Evolutionary conservation across 306 rosid species (phyloP).

Genomic region (Vigna hirtella): DNA sequence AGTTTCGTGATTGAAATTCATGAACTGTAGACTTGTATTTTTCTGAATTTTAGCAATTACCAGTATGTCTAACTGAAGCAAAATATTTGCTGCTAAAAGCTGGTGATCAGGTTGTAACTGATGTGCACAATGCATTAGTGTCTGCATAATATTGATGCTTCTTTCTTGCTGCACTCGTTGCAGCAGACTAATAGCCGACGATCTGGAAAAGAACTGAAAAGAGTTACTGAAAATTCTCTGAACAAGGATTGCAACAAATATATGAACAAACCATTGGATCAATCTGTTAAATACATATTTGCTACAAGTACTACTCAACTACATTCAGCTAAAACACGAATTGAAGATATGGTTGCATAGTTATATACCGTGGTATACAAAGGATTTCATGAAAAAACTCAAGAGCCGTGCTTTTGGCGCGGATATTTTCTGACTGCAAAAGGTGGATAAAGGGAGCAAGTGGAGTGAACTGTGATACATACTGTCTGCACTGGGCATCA

Average conservation of each 20-base stretch:
- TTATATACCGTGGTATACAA: slow-evolving; percentile 71
- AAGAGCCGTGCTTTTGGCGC: slow-evolving; percentile 64
- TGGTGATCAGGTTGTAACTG: slow-evolving; percentile 71
- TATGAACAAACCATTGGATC: slow-evolving; percentile 7
- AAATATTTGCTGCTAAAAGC: slow-evolving; percentile 71
- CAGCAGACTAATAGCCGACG: slow-evolving; percentile 68
- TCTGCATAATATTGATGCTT: slow-evolving; percentile 56
- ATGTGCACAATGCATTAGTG: slow-evolving; percentile 60
- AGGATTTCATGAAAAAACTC: slow-evolving; percentile 79
- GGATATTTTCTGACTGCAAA: slow-evolving; percentile 58
- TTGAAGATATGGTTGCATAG: slow-evolving; percentile 32
- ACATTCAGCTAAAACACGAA: slow-evolving; percentile 13
- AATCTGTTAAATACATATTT: slow-evolving; percentile 2
- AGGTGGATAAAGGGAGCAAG: slow-evolving; percentile 68
- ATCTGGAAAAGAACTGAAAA: slow-evolving; percentile 49
- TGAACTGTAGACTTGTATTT: slow-evolving; percentile 15
- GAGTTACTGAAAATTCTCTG: slow-evolving; percentile 23
- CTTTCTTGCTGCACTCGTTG: slow-evolving; percentile 67
- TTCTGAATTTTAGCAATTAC: slow-evolving; percentile 50
- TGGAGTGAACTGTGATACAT: slow-evolving; percentile 67
- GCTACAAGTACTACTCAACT: slow-evolving; percentile 19
- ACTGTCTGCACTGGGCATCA: slow-evolving; percentile 71
- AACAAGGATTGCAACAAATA: slow-evolving; percentile 31
- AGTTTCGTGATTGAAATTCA: background rate
- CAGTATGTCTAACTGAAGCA: slow-evolving; percentile 70